phyloP scores from a whole-genome alignment of 768 basidiomycete genomes.

The Mycena maculata region DNA sequence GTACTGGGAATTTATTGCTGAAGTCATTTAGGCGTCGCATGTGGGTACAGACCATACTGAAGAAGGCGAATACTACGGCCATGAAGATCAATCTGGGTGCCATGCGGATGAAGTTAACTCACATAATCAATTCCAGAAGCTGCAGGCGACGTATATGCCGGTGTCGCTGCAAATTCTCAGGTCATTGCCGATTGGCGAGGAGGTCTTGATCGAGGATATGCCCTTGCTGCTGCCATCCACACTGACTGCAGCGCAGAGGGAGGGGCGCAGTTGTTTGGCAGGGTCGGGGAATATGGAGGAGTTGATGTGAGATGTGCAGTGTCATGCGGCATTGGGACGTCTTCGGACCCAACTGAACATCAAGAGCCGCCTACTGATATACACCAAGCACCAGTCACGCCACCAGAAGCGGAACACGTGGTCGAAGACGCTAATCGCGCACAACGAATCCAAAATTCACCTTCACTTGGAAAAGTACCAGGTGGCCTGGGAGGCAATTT shows the following conservation, averaged over 20 bases:
- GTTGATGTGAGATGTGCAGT: slow-evolving; percentile 18
- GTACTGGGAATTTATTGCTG: no score
- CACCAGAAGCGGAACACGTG: slow-evolving; percentile 24
- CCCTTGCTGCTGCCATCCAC: slow-evolving; percentile 10
- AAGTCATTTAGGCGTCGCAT: background rate
- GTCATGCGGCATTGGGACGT: background rate
- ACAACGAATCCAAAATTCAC: slow-evolving; percentile 24
- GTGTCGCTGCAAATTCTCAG: background rate
- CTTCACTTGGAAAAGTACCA: slow-evolving; percentile 25
- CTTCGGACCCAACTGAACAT: slow-evolving; percentile 22
- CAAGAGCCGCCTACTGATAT: background rate
- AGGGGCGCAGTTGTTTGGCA: background rate
- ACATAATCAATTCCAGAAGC: background rate
- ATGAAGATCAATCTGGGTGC: background rate
- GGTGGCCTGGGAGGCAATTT: slow-evolving; percentile 19
- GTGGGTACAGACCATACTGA: background rate
- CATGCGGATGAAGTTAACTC: background rate
- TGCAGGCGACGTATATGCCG: slow-evolving; percentile 13
- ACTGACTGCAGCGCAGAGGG: background rate
- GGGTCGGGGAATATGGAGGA: slow-evolving; percentile 4
- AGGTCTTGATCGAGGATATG: background rate
- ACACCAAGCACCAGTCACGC: slow-evolving; percentile 6
- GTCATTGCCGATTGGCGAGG: background rate
- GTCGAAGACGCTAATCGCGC: slow-evolving; percentile 2
- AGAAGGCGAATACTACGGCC: slow-evolving; percentile 5